These are phyloP conservation scores for Flaveria bidentis DNA, from an alignment of 129 eudicot genomes.

Conservation along the genomic window DNA sequence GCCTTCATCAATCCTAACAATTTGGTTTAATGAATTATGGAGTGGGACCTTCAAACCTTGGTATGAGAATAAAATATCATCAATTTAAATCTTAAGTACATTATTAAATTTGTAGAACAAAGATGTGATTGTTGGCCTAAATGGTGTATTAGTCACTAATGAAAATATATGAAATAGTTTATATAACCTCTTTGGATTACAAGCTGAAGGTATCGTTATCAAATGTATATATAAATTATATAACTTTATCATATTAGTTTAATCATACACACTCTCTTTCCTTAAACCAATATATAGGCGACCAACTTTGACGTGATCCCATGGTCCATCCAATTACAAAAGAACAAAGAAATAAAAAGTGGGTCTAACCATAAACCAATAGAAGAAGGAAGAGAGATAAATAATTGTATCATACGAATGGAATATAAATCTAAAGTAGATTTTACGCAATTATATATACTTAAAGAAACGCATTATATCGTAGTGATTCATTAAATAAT, in stretches of 20 bases:
- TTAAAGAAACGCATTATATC: not conserved
- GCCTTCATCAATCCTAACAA: not conserved
- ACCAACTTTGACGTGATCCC: conserved; percentile 27
- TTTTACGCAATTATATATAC: not conserved
- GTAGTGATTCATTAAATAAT: no score
- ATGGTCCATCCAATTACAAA: conserved; percentile 11
- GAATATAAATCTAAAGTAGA: not conserved
- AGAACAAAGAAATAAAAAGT: not conserved
- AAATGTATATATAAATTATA: not conserved
- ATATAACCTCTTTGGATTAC: not conserved
- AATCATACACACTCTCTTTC: not conserved
- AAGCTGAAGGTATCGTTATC: not conserved
- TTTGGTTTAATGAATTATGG: not conserved
- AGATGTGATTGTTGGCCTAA: not conserved
- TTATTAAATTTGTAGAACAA: not conserved
- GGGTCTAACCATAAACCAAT: conserved; percentile 8
- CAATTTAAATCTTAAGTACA: not conserved
- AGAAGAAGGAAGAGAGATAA: conserved; percentile 1
- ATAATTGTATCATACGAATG: not conserved
- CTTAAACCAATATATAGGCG: conserved; percentile 25
- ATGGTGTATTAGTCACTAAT: not conserved
- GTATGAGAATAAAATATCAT: not conserved
- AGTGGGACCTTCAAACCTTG: not conserved
- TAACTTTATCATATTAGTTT: not conserved
- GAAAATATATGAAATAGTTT: not conserved